Base-by-base conservation (phyloP, 495 filamentous ascomycete species). In the Hyaloscypha bicolor region DNA sequence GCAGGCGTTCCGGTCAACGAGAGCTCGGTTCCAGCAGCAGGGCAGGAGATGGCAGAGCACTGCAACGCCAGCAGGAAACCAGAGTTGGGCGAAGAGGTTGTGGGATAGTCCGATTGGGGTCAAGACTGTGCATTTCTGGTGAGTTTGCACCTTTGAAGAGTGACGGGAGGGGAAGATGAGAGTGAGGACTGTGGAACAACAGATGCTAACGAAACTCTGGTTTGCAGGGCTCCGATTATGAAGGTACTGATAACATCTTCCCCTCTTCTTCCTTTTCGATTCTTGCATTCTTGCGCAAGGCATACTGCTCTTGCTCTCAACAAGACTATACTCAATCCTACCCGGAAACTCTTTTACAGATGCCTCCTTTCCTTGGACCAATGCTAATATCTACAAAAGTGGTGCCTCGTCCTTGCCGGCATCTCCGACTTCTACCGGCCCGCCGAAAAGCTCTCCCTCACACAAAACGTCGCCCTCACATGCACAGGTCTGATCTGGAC, bases 101-200 rank as follows among this genome's bases (percentile, higher is more conserved):
- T 96, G 91, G 91, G 90, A 93, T 78, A 93, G 91, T 79, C 90
- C 91, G 21, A 80, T 96, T 63, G 93, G 93, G 32, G 75, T 96
- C 39, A 96, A 97, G 88, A 99, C 95, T 64, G 93, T 99, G 75
- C 95, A 99, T 79, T 99, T 99, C 82, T 99, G 95, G 86, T 96
- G 79, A 69, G 87, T 72, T 30, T 33, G 25, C 19, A n/a, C 51
- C 51, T n/a, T 56, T 8, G 66, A 52, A n/a, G 25, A 62, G 11
- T 22, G 37, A 55, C 25, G 57, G 6, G 16, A 60, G 25, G 21
- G 56, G 57, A 21, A 22, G 9, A 65, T 29, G 22, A 39, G 62
- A 6, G 22, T 63, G 12, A 8, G 35, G 35, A 12, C 25, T 8
- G 35, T 37, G 16, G 11, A 48, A 48, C 4, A 19, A 12, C 3